Percentiles rank a stretch among this genome's conserved stretches.
Conservation (phyloP, 495 filamentous ascomycete species). For the Articulospora tetracladia region DNA sequence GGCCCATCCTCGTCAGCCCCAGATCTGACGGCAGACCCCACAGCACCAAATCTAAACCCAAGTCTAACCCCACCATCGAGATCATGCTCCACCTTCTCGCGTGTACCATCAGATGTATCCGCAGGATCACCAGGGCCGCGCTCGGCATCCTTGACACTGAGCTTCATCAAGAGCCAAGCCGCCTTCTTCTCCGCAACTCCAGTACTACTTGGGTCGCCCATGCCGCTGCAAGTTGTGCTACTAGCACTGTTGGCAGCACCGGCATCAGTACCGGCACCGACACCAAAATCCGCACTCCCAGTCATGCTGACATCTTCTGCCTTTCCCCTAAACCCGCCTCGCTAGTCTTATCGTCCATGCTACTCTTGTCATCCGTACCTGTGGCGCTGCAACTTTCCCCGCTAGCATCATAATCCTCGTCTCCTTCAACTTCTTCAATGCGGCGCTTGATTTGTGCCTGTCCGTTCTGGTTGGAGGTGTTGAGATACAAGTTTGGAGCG, state of each 20-base stretch:
- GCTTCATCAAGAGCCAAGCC: conserved; percentile 51
- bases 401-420: conserved; percentile 15
- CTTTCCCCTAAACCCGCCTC: conserved; percentile 2
- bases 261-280: neutral
- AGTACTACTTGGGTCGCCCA: neutral
- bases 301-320: neutral
- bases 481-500: neutral
- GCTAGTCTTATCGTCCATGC: conserved; percentile 11
- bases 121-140: conserved; percentile 13
- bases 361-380: conserved; percentile 22
- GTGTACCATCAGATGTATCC: neutral
- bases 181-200: conserved; percentile 44
- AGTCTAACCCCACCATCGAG: neutral
- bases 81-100: neutral
- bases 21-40: neutral
- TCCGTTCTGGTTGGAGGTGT: neutral
- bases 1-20: conserved; percentile 12
- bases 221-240: neutral
- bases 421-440: conserved; percentile 19
- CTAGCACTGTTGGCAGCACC: neutral
- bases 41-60: neutral
- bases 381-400: conserved; percentile 10
- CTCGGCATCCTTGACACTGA: conserved; percentile 44
- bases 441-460: conserved; percentile 5
- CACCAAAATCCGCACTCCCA: neutral